These are phyloP conservation scores for Pichia paraexigua DNA, from an alignment of 805 yeast species.

Conservation along the genomic window DNA sequence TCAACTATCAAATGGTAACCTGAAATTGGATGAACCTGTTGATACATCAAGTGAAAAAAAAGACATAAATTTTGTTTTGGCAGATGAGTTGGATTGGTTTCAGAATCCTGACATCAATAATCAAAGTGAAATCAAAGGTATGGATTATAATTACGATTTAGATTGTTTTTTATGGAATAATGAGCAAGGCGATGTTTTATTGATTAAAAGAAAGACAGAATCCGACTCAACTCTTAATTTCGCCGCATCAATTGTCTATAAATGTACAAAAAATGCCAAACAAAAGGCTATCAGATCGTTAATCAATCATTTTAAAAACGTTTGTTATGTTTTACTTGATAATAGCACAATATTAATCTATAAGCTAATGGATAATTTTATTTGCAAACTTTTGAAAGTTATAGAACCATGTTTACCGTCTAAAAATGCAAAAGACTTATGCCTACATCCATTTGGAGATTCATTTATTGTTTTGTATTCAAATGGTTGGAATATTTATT, in stretches of 20 bases:
- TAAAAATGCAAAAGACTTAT: slow-evolving; percentile 24
- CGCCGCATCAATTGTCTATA: slow-evolving; percentile 20
- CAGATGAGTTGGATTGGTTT: slow-evolving; percentile 30
- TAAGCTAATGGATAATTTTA: slow-evolving; percentile 30
- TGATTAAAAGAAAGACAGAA: slow-evolving; percentile 11
- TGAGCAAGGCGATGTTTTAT: slow-evolving; percentile 25
- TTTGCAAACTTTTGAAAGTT: slow-evolving; percentile 23
- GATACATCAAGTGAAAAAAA: slow-evolving; percentile 13
- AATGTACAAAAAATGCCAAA: neutral
- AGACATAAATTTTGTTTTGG: slow-evolving; percentile 23
- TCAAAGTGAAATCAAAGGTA: slow-evolving; percentile 11
- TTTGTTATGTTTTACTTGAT: slow-evolving; percentile 32
- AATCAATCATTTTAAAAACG: slow-evolving; percentile 34
- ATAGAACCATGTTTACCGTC: slow-evolving; percentile 31
- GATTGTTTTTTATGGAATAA: slow-evolving; percentile 27
- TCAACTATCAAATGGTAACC: slow-evolving; percentile 12
- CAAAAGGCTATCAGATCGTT: slow-evolving; percentile 22
- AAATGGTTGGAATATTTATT: slow-evolving; percentile 41
- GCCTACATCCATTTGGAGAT: slow-evolving; percentile 22
- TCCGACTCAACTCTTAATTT: slow-evolving; percentile 13
- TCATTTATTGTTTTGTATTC: slow-evolving; percentile 21
- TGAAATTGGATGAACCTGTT: slow-evolving; percentile 10
- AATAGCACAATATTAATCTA: slow-evolving; percentile 31
- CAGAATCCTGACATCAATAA: slow-evolving; percentile 10
- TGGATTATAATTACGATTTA: slow-evolving; percentile 17